These are phyloP conservation scores for Populus hybrid DNA, from an alignment of 441 rosid species.

Conservation along the genomic window DNA sequence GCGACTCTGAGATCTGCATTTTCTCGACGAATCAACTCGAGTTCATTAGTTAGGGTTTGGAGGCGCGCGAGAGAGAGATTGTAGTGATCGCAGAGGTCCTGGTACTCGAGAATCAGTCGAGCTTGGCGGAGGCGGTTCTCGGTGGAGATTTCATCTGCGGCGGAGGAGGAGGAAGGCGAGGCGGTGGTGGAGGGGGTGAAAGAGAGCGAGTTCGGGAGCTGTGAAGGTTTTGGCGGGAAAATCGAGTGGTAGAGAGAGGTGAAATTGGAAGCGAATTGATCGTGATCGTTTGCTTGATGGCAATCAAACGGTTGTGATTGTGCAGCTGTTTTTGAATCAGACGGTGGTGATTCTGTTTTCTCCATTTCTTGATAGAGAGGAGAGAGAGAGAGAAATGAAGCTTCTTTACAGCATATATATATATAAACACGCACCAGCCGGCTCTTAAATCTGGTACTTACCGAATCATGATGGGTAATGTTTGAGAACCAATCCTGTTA, in stretches of 20 bases:
- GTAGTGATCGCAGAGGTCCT: slow-evolving; percentile 57
- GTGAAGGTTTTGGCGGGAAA: slow-evolving; percentile 58
- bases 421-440: no score
- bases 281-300: slow-evolving; percentile 1
- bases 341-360: slow-evolving; percentile 32
- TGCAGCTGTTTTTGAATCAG: neutral
- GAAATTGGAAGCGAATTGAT: slow-evolving; percentile 49
- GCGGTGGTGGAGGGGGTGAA: slow-evolving; percentile 25
- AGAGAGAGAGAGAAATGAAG: neutral
- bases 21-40: slow-evolving; percentile 50
- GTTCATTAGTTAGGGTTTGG: slow-evolving; percentile 40
- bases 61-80: slow-evolving; percentile 56
- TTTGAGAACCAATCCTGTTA: neutral
- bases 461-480: neutral
- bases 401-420: neutral
- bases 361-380: slow-evolving; percentile 33
- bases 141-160: slow-evolving; percentile 27
- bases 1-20: slow-evolving; percentile 52
- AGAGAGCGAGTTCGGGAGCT: slow-evolving; percentile 29
- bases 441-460: neutral
- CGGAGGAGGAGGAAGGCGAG: slow-evolving; percentile 13
- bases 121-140: slow-evolving; percentile 72
- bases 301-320: slow-evolving; percentile 28
- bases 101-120: slow-evolving; percentile 63
- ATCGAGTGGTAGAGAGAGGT: slow-evolving; percentile 52